A percentile compares a stretch with the other conserved stretches of the same genome.
phyloP scores from a whole-genome alignment of 495 filamentous ascomycete genomes.

The Penicillium macrosclerotiorum region DNA sequence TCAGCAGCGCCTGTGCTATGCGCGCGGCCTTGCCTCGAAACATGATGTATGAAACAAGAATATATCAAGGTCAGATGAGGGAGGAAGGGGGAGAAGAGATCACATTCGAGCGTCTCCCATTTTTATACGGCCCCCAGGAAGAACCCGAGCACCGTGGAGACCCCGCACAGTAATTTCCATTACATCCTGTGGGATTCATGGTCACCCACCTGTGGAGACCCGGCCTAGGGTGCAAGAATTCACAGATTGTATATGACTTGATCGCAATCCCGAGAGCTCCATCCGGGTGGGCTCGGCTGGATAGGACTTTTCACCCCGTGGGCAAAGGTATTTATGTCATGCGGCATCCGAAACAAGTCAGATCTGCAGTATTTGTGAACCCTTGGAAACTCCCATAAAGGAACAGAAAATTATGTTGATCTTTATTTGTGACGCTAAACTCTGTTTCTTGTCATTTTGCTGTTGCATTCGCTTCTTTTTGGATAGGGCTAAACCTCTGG shows the following conservation, averaged over 20 bases:
- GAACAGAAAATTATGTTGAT: too few relatives aligned
- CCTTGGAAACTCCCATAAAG: too few relatives aligned
- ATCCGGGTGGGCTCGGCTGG: neutral
- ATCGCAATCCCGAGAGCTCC: neutral
- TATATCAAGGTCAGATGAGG: neutral
- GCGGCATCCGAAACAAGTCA: neutral
- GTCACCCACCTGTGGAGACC: slow-evolving; percentile 4
- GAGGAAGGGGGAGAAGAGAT: neutral
- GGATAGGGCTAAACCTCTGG: neutral
- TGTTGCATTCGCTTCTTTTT: too few relatives aligned
- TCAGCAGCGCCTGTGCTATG: slow-evolving; percentile 29
- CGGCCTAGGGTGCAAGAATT: neutral
- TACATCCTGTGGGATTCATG: neutral
- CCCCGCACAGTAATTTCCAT: slow-evolving; percentile 8
- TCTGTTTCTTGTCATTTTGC: too few relatives aligned
- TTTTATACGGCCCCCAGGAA: neutral
- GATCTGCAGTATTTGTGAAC: too few relatives aligned
- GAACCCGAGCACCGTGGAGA: slow-evolving; percentile 6
- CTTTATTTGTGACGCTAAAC: too few relatives aligned
- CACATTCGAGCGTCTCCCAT: neutral
- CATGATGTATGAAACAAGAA: neutral
- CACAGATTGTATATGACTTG: neutral
- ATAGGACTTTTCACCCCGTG: neutral
- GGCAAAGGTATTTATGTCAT: neutral
- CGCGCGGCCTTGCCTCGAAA: slow-evolving; percentile 18